Conservation (phyloP, 2,329 filamentous ascomycete genomes). For the Cladophialophora chaetospira region DNA sequence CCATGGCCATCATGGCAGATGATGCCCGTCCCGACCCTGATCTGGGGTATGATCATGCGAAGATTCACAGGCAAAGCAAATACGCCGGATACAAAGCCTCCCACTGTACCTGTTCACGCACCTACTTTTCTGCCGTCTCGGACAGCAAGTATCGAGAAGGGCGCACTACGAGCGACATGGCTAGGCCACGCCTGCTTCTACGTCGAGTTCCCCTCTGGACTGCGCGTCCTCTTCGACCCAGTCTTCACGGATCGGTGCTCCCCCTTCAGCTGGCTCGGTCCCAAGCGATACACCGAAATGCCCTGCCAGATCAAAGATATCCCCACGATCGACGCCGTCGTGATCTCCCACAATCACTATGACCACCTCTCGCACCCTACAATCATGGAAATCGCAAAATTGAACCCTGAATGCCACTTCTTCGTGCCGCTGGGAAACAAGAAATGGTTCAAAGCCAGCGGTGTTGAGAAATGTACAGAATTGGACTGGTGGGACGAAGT, state of each 20-base stretch:
- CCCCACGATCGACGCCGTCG: conserved; percentile 59
- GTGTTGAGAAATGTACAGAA: conserved; percentile 78
- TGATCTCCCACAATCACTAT: conserved; percentile 91
- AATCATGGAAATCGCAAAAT: conserved; percentile 68
- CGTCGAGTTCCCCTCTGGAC: conserved; percentile 81
- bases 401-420: conserved; percentile 79
- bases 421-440: conserved; percentile 84
- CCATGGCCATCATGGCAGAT: conserved; percentile 45
- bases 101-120: conserved; percentile 66
- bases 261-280: conserved; percentile 67
- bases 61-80: conserved; percentile 54
- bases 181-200: conserved; percentile 93
- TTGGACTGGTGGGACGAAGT: conserved; percentile 93
- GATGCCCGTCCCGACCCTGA: conserved; percentile 20
- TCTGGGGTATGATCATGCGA: conserved; percentile 36
- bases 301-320: conserved; percentile 79
- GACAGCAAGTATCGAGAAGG: conserved; percentile 42
- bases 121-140: conserved; percentile 68
- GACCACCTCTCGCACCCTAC: conserved; percentile 83
- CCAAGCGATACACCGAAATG: conserved; percentile 74
- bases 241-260: conserved; percentile 88
- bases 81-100: conserved; percentile 63
- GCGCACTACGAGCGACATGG: conserved; percentile 80
- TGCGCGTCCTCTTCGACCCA: conserved; percentile 89
- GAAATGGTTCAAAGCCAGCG: conserved; percentile 73